phyloP scores from a whole-genome alignment of 2,329 filamentous ascomycete species.

The Akanthomyces muscarius region DNA sequence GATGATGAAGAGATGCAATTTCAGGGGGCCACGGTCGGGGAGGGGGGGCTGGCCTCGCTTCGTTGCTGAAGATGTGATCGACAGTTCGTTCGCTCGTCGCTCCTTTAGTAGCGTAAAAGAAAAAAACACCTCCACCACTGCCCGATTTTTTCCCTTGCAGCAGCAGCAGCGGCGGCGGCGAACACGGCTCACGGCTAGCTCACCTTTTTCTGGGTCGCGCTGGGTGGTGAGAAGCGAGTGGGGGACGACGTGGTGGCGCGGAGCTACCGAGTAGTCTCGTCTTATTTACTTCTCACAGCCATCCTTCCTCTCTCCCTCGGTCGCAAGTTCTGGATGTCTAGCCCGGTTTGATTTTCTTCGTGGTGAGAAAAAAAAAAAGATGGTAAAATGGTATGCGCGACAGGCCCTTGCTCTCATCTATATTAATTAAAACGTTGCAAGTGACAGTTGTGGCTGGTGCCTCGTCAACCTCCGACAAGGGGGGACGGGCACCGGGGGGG shows the following conservation, averaged over 20 bases:
- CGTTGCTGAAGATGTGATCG: slow-evolving; percentile 11
- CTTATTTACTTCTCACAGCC: no score
- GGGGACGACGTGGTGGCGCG: background rate
- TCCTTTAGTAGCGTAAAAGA: no score
- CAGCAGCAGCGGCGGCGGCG: no score
- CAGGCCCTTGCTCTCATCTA: background rate
- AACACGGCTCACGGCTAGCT: background rate
- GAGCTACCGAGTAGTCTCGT: background rate
- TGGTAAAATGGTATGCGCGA: no score
- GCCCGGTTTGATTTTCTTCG: no score
- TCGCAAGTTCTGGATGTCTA: no score
- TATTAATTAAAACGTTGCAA: background rate
- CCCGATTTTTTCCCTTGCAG: no score
- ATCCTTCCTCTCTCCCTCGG: no score
- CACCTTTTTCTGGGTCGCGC: no score
- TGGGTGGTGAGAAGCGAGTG: background rate
- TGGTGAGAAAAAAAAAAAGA: no score
- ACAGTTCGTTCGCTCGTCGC: no score
- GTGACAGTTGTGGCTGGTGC: background rate
- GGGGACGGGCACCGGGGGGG: background rate
- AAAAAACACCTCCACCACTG: no score
- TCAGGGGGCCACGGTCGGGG: background rate
- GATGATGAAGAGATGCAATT: background rate
- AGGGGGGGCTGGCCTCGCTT: background rate
- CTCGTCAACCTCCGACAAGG: background rate